A percentile compares a stretch with the other conserved stretches of the same genome.
Evolutionary conservation across 345 rosid species (phyloP).

Genomic region (Corchorus olitorius): DNA sequence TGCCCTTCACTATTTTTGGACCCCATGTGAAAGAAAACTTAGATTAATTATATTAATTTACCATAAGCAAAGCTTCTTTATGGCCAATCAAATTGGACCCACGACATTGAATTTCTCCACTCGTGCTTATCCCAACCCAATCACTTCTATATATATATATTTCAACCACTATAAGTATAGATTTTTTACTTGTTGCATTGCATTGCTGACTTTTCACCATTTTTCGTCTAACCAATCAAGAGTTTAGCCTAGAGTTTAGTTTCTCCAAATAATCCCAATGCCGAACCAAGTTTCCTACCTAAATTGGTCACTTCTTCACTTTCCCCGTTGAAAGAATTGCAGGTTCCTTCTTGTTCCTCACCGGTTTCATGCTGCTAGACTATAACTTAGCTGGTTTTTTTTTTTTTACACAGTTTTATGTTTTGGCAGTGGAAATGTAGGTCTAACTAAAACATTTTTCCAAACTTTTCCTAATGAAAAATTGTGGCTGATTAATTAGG

Average conservation of each 20-base stretch:
- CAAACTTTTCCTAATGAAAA: no score
- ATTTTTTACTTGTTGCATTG: not conserved
- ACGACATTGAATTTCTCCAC: not conserved
- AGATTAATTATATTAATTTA: no score
- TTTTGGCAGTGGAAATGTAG: no score
- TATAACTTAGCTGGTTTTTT: not conserved
- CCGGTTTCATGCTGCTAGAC: no score
- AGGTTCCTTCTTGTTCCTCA: no score
- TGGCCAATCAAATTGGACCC: constrained; percentile 16
- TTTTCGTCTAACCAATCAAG: constrained; percentile 23
- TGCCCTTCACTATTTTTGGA: not conserved
- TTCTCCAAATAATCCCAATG: no score
- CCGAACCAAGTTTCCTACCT: no score
- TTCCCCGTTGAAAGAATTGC: no score
- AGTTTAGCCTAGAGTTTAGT: not conserved
- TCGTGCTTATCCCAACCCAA: not conserved
- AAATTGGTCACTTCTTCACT: no score
- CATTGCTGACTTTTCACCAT: constrained; percentile 28
- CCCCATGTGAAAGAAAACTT: constrained; percentile 2
- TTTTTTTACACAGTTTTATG: no score
- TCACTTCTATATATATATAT: not conserved
- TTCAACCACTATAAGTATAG: not conserved
- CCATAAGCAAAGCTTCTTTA: not conserved
- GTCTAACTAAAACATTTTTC: no score
- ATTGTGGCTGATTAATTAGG: no score